phyloP scores from a whole-genome alignment of 2,329 filamentous ascomycete genomes.

The Neofusicoccum parvum region DNA sequence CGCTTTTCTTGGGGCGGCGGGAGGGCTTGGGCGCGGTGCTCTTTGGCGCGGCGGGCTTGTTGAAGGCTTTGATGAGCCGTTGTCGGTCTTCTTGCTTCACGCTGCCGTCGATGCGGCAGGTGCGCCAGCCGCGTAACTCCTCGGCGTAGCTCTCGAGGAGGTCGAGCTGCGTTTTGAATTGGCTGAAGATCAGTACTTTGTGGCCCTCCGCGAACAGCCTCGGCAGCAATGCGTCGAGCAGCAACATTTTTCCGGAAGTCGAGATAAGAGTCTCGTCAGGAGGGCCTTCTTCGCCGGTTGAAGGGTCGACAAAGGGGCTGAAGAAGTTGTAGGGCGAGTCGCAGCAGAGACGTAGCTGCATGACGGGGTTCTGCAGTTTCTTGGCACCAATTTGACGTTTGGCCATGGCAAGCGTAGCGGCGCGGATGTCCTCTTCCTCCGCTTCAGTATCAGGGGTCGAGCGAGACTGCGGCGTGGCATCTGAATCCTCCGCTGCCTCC shows the following conservation, averaged over 20 bases:
- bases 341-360: constrained; percentile 89
- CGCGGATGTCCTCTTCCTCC: constrained; percentile 65
- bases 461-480: constrained; percentile 39
- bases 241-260: constrained; percentile 91
- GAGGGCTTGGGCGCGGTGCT: constrained; percentile 25
- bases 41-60: constrained; percentile 40
- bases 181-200: constrained; percentile 94
- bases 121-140: constrained; percentile 75
- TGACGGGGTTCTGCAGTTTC: constrained; percentile 88
- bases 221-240: constrained; percentile 83
- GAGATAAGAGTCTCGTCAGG: constrained; percentile 81
- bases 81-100: constrained; percentile 68
- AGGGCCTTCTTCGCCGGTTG: constrained; percentile 49
- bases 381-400: constrained; percentile 88
- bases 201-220: constrained; percentile 73
- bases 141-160: constrained; percentile 84
- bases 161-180: constrained; percentile 93
- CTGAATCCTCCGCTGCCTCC: constrained; percentile 47
- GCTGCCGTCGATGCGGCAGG: constrained; percentile 88
- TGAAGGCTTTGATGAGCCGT: constrained; percentile 53
- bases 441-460: constrained; percentile 49
- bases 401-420: constrained; percentile 72
- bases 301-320: constrained; percentile 68
- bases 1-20: not conserved
- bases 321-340: constrained; percentile 97